Conservation (phyloP, 2,329 filamentous ascomycete genomes). For the Cladosporium sp. region DNA sequence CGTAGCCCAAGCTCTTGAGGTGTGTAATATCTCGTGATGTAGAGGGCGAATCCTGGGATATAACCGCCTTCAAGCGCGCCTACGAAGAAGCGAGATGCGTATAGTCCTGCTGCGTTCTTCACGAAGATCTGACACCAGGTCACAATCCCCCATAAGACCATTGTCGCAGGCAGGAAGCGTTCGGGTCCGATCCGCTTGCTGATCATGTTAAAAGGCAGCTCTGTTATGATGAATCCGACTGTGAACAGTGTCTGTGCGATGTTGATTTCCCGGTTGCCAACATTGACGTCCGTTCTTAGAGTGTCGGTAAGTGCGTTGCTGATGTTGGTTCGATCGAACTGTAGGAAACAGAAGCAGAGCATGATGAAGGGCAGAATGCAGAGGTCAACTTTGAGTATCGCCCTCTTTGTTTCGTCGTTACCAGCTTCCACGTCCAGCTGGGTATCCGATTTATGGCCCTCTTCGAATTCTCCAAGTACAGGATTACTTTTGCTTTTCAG, state of each 20-base stretch:
- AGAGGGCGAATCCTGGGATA: slow-evolving; percentile 7
- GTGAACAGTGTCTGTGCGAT: not conserved
- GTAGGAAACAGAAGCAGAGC: too few relatives aligned
- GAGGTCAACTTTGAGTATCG: too few relatives aligned
- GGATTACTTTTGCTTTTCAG: too few relatives aligned
- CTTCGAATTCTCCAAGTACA: too few relatives aligned
- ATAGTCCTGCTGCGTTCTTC: not conserved
- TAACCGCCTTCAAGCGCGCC: slow-evolving; percentile 6
- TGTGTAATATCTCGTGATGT: slow-evolving; percentile 5
- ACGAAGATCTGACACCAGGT: slow-evolving; percentile 9
- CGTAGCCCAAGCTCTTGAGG: slow-evolving; percentile 1
- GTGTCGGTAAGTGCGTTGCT: not conserved
- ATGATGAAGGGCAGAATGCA: too few relatives aligned
- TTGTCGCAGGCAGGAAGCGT: slow-evolving; percentile 1
- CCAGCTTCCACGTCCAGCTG: too few relatives aligned
- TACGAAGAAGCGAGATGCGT: slow-evolving; percentile 4
- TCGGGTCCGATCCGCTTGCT: slow-evolving; percentile 5
- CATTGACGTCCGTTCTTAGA: not conserved
- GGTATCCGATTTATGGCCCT: too few relatives aligned
- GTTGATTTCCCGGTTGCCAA: not conserved
- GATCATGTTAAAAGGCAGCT: slow-evolving; percentile 1
- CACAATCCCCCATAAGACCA: slow-evolving; percentile 3
- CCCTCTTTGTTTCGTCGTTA: too few relatives aligned
- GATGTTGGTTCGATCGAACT: slow-evolving; percentile 1
- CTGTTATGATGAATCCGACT: not conserved